Base-by-base conservation (phyloP, 2,329 filamentous ascomycete species). In the Tothia fuscella region DNA sequence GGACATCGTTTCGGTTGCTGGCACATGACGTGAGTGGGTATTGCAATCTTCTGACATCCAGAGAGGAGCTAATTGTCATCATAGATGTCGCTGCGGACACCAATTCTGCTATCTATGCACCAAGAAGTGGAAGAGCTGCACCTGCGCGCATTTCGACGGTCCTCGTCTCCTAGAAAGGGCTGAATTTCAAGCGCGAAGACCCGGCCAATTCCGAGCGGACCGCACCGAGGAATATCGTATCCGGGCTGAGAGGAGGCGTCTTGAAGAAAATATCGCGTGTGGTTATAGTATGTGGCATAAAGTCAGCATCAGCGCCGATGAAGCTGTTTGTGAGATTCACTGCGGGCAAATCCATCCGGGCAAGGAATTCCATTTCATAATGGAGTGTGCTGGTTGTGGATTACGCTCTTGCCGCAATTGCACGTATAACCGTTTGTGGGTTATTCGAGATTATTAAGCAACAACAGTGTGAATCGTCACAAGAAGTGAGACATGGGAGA, bases 31-130 rank as follows among this genome's bases (percentile, higher is more conserved):
- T 26, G 20, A 24, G 35, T 25, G 6, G 9, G 17, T 4, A 7
- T 24, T 25, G n/a, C n/a, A n/a, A 13, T 12, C 22, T 12, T 4
- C 10, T 16, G 22, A 10, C 7, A 10, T 13, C 17, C 7, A 10
- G 9, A 34, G 9, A 4, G 19, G 6, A 24, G 24, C 24, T 7
- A 12, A 25, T 7, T 25, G 14, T 41, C 46, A 20, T 41, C 46
- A 20, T 31, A 56, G 55, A 4, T 56, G 55, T 26, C 46, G 16
- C 16, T 57, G 52, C 31, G 45, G 48, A 3, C 47, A 50, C 3
- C 33, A 57, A 10, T 57, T 57, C 46, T 58, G 54, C 45, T 58
- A 56, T 37, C 40, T 51, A 1, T 57, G 56, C 22, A 51, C 46
- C 1, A 31, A 28, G 3, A 6, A 7, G 5, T 58, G 55, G 54